These are phyloP conservation scores for Talaromyces stipitatus DNA, from an alignment of 495 filamentous ascomycete species.

Conservation along the genomic window DNA sequence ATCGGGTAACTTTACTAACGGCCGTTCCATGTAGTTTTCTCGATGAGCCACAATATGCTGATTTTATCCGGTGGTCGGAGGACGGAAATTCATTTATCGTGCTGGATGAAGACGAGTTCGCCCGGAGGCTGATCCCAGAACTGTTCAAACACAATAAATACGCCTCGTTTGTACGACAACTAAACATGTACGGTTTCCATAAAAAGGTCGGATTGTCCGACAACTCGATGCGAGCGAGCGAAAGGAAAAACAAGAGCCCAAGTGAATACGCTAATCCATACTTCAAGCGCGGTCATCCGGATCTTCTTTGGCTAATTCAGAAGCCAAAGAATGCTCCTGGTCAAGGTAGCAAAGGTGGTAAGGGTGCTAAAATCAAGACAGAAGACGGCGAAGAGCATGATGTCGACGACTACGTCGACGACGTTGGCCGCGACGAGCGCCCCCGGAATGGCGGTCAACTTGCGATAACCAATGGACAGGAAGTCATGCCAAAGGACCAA, in stretches of 20 bases:
- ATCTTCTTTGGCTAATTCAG: constrained; percentile 94
- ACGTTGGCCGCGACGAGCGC: constrained; percentile 30
- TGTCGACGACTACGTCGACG: constrained; percentile 61
- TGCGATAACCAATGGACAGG: constrained; percentile 30
- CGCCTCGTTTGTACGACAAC: constrained; percentile 93
- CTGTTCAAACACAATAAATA: constrained; percentile 99
- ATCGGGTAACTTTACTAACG: constrained; percentile 8
- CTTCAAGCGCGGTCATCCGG: constrained; percentile 88
- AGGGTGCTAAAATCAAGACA: constrained; percentile 52
- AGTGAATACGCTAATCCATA: constrained; percentile 97
- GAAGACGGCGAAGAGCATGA: constrained; percentile 63
- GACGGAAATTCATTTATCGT: constrained; percentile 95
- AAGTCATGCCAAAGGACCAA: constrained; percentile 64
- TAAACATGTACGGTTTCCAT: constrained; percentile 99
- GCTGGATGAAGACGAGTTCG: constrained; percentile 96
- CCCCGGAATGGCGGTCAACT: constrained; percentile 29
- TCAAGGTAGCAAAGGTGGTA: constrained; percentile 41
- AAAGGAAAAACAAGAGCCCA: constrained; percentile 92
- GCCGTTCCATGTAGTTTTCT: constrained; percentile 60
- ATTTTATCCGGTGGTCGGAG: constrained; percentile 95
- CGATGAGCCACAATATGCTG: constrained; percentile 82
- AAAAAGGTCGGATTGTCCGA: constrained; percentile 96
- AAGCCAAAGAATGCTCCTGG: constrained; percentile 72
- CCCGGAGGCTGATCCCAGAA: constrained; percentile 92
- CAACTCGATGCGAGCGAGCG: constrained; percentile 94